These are phyloP conservation scores for Sarocladiaceae sp. DNA, from an alignment of 2,329 filamentous ascomycete genomes.

Conservation along the genomic window DNA sequence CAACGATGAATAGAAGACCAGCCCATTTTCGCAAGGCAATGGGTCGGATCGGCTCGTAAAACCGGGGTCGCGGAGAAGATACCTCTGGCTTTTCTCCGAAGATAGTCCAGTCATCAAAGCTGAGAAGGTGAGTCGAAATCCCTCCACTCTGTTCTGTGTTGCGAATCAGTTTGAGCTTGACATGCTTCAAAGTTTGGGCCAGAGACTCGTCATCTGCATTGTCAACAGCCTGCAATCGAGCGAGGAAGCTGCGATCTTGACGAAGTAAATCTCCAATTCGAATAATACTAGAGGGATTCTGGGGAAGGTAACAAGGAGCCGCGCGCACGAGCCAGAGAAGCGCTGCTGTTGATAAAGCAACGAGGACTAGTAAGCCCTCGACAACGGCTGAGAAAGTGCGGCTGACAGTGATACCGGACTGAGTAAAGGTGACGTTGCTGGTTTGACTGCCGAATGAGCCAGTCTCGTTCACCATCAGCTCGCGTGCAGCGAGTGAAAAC, in stretches of 20 bases:
- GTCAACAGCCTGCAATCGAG: conserved; percentile 12
- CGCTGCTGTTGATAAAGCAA: conserved; percentile 12
- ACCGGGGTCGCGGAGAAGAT: not conserved
- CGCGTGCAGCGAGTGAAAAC: conserved; percentile 21
- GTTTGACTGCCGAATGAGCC: not conserved
- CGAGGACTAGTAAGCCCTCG: conserved; percentile 20
- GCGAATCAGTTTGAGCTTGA: conserved; percentile 4
- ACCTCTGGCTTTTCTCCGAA: not conserved
- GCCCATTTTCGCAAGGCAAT: conserved; percentile 13
- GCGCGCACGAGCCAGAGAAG: conserved; percentile 15
- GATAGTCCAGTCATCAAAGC: not conserved
- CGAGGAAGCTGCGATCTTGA: conserved; percentile 11
- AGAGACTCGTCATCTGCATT: conserved; percentile 13
- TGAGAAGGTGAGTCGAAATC: not conserved
- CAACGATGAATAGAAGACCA: conserved; percentile 14
- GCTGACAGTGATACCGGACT: conserved; percentile 26
- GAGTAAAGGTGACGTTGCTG: conserved; percentile 10
- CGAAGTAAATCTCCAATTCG: conserved; percentile 16
- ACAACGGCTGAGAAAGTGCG: conserved; percentile 22
- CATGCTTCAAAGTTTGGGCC: conserved; percentile 2
- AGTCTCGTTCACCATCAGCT: conserved; percentile 15
- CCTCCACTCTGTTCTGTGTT: not conserved
- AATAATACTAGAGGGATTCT: conserved; percentile 21
- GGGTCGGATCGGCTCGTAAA: conserved; percentile 20
- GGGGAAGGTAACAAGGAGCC: conserved; percentile 12